A percentile compares a stretch with the other conserved stretches of the same genome.
Evolutionary conservation across 2,329 filamentous ascomycete species (phyloP).

Genomic region (Neopestalotiopsis rosae): DNA sequence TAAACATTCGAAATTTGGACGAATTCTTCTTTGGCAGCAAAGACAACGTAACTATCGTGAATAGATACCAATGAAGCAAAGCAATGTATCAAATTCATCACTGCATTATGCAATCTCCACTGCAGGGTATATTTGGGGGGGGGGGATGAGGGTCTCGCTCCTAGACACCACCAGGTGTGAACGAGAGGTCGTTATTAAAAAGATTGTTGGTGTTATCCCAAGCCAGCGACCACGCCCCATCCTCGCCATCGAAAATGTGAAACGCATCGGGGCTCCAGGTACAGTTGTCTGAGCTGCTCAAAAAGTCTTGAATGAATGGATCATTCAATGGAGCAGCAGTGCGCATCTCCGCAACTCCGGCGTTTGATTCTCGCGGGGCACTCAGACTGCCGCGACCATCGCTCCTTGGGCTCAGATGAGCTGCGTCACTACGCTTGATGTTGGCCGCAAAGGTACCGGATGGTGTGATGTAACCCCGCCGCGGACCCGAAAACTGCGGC

Average conservation of each 20-base stretch:
- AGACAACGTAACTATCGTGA: constrained; percentile 20
- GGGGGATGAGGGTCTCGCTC: background rate
- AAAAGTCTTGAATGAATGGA: constrained; percentile 22
- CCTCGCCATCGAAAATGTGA: constrained; percentile 18
- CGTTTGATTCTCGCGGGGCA: background rate
- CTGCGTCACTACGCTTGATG: constrained; percentile 6
- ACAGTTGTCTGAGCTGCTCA: constrained; percentile 17
- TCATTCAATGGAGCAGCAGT: constrained; percentile 20
- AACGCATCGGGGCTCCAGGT: constrained; percentile 19
- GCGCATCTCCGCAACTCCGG: background rate
- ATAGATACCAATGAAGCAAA: background rate
- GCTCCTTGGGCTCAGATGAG: background rate
- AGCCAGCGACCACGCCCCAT: constrained; percentile 20
- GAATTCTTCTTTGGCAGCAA: constrained; percentile 29
- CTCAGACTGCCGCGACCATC: background rate
- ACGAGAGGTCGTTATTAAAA: background rate
- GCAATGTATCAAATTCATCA: background rate
- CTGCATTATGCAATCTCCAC: too few species aligned
- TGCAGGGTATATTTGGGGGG: too few species aligned
- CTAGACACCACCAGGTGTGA: background rate
- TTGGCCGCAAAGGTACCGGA: constrained; percentile 22
- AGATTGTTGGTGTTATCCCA: constrained; percentile 19
- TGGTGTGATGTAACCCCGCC: constrained; percentile 20
- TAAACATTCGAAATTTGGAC: constrained; percentile 29
- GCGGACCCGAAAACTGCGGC: constrained; percentile 3